Base-by-base conservation (phyloP, 2,329 filamentous ascomycete species). In the Calonectria henricotiae region DNA sequence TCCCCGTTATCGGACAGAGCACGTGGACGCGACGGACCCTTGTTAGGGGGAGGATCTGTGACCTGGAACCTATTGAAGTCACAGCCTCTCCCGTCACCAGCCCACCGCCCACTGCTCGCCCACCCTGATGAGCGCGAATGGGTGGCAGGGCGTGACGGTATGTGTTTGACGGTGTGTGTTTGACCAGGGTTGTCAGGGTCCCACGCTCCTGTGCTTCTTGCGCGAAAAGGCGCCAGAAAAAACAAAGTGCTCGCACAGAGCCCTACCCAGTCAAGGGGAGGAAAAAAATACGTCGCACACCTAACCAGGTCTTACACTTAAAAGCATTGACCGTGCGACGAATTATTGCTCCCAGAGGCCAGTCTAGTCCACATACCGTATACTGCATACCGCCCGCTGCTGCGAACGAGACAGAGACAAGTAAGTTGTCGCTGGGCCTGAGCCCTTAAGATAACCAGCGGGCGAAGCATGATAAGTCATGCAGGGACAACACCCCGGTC, bases 11-110 rank as follows among this genome's bases (percentile, higher is more conserved):
- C 68, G 64, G 68, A 70, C 41, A 62, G 63, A 72, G 72, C 75
- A 77, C 74, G 75, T 77, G 75, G 75, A 55, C 37, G 62, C 49
- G 67, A 47, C 67, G 61, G 65, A 58, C 61, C 65, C 61, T 61
- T 54, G 64, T 46, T 66, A 37, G 25, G 37, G 43, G 37, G 51
- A 61, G 58, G 44, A 47, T 55, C 44, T 60, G 44, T 54, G 67
- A 46, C 58, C 39, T 39, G 51, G 46, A 62, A 49, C 49, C 46
- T 51, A 37, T 37, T 51, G 55, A 47, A 67, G 65, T 43, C 58
- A 63, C 58, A 60, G 39, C 60, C 58, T 63, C 47, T 68, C 49
- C 60, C 65, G 47, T 43, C 39, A 62, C 55, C 54, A 58, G 27
- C 25, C 66, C 60, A 68, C 66, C 37, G 61, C 60, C 54, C 61